Percentiles rank a stretch among this genome's conserved stretches.
Conservation (phyloP, 352 stramenopile species). For the Globisporangium takayamanum region DNA sequence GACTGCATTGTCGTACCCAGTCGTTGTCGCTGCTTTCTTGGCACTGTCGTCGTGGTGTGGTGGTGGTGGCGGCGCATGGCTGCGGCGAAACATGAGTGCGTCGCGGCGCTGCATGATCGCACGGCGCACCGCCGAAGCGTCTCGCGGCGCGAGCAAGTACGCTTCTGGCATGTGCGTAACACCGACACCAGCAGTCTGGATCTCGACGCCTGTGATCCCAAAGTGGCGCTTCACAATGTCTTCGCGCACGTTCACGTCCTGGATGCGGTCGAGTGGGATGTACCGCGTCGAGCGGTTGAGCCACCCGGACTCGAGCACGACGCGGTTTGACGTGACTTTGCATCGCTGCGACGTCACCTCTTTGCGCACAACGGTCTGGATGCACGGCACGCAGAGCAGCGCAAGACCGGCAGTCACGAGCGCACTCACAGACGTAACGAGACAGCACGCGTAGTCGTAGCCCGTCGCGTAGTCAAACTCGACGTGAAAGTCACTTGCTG, state of each 20-base stretch:
- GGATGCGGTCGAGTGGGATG: constrained; percentile 38
- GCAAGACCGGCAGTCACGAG: constrained; percentile 6
- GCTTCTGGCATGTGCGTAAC: constrained; percentile 17
- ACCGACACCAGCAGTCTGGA: constrained; percentile 29
- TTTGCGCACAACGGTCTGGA: constrained; percentile 16
- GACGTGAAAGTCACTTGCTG: constrained; percentile 6
- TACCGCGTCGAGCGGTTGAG: constrained; percentile 33
- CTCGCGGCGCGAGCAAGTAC: constrained; percentile 23
- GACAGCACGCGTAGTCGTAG: constrained; percentile 12
- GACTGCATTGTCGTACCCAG: constrained; percentile 2
- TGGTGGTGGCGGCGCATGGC: not conserved
- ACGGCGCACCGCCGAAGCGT: constrained; percentile 29
- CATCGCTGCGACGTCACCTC: constrained; percentile 30
- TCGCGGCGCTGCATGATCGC: constrained; percentile 40
- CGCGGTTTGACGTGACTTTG: constrained; percentile 28
- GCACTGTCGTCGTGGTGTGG: not conserved
- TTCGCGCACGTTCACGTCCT: constrained; percentile 40
- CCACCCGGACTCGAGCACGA: constrained; percentile 33
- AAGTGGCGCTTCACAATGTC: constrained; percentile 32
- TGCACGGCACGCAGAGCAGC: constrained; percentile 11
- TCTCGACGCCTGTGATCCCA: constrained; percentile 27
- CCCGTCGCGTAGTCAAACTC: constrained; percentile 20
- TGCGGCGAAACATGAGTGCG: constrained; percentile 24
- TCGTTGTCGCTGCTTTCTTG: not conserved
- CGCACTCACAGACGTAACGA: constrained; percentile 5